Percentiles rank a stretch among this genome's conserved stretches.
Evolutionary conservation across 148 eudicot species (phyloP).

Genomic region (Chenopodium suecicum): DNA sequence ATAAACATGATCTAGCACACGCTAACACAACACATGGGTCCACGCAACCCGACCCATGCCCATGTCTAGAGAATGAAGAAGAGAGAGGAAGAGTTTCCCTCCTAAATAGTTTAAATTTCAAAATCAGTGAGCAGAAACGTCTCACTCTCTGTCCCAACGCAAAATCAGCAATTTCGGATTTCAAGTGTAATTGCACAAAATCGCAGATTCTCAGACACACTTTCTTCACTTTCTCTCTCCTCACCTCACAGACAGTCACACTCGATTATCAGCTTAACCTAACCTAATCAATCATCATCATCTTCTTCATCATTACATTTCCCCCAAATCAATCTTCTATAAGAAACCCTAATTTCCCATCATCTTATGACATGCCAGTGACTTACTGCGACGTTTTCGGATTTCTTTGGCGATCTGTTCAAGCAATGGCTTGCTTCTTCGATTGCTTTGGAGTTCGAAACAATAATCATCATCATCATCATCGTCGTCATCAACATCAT

Average conservation of each 20-base stretch:
- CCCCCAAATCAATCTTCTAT: neutral
- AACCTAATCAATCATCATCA: neutral
- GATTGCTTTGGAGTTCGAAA: slow-evolving; percentile 41
- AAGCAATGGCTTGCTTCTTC: slow-evolving; percentile 47
- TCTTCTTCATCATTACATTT: neutral
- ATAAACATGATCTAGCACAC: too few species aligned
- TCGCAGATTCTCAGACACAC: neutral
- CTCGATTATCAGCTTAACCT: neutral
- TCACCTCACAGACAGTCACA: neutral
- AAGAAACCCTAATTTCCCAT: slow-evolving; percentile 11
- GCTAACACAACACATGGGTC: too few species aligned
- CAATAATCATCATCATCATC: slow-evolving; percentile 2
- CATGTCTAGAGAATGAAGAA: neutral
- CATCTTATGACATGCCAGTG: slow-evolving; percentile 28
- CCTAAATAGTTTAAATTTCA: neutral
- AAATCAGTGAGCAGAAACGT: neutral
- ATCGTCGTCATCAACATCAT: slow-evolving; percentile 2
- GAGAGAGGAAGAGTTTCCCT: neutral
- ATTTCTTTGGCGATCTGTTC: slow-evolving; percentile 36
- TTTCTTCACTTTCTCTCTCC: neutral
- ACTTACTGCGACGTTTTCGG: slow-evolving; percentile 33
- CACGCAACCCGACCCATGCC: too few species aligned
- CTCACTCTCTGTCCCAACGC: neutral
- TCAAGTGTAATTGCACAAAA: neutral
- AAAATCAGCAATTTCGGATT: neutral